These are phyloP conservation scores for Chlamydomonas reinhardtii DNA, from an alignment of 163 green algal species.

Conservation along the genomic window DNA sequence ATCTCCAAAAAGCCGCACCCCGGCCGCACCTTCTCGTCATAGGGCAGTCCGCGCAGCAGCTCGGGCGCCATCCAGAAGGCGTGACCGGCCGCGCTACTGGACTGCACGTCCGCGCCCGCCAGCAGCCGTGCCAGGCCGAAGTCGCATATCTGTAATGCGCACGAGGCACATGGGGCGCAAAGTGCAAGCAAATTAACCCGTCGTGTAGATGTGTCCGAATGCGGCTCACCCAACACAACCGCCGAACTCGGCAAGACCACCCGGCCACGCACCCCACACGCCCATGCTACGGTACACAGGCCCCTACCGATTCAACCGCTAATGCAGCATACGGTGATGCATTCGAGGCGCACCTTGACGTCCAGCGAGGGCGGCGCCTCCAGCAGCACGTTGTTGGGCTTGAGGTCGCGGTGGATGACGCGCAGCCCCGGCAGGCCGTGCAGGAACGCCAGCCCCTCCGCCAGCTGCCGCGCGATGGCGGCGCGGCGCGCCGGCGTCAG, in stretches of 20 bases:
- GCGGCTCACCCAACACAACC: too few relatives aligned
- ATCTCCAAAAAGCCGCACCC: too few relatives aligned
- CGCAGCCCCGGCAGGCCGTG: constrained; percentile 24
- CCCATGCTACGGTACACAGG: too few relatives aligned
- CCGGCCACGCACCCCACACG: too few relatives aligned
- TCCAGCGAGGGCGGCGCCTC: constrained; percentile 40
- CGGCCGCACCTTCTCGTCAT: constrained; percentile 47
- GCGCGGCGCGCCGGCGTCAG: constrained; percentile 29
- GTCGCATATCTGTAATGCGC: constrained; percentile 21
- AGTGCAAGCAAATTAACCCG: too few relatives aligned
- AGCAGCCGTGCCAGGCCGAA: constrained; percentile 42
- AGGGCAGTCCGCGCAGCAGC: constrained; percentile 44
- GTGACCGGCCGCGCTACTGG: constrained; percentile 23
- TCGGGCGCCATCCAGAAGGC: constrained; percentile 49
- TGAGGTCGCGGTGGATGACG: constrained; percentile 48
- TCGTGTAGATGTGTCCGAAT: too few relatives aligned
- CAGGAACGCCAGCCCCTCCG: constrained; percentile 45
- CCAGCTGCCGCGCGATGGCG: constrained; percentile 30
- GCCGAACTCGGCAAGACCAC: too few relatives aligned
- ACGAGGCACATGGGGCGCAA: not conserved
- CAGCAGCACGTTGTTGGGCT: constrained; percentile 51
- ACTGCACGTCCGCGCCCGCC: constrained; percentile 20
- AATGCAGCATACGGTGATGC: too few relatives aligned
- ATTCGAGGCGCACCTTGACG: constrained; percentile 4
- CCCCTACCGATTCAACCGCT: too few relatives aligned